phyloP scores from a whole-genome alignment of 257 asterid species.

The Nicotiana tabacum region DNA sequence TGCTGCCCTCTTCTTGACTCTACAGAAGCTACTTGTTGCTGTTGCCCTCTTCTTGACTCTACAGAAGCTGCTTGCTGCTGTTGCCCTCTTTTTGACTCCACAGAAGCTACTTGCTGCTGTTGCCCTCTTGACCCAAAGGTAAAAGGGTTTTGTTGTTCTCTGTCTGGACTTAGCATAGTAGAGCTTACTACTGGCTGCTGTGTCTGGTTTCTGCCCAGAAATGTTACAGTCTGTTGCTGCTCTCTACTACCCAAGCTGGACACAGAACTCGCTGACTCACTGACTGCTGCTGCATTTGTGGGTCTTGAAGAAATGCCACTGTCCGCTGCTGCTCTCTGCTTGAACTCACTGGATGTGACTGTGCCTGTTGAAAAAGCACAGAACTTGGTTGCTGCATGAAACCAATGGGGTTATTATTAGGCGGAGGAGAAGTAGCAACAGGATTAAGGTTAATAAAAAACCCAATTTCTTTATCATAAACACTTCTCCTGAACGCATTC shows the following conservation, averaged over 20 bases:
- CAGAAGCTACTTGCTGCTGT: slow-evolving; percentile 5
- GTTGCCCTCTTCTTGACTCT: slow-evolving; percentile 3
- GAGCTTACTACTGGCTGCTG: slow-evolving; percentile 28
- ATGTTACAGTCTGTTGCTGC: slow-evolving; percentile 29
- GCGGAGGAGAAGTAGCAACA: not conserved
- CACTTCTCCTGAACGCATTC: slow-evolving; percentile 50
- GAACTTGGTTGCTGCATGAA: slow-evolving; percentile 9
- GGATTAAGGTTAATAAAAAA: slow-evolving; percentile 22
- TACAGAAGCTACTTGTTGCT: not conserved
- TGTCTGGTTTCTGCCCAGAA: slow-evolving; percentile 20
- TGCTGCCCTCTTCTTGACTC: not conserved
- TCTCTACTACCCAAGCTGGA: slow-evolving; percentile 10
- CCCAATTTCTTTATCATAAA: slow-evolving; percentile 64
- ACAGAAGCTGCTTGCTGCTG: slow-evolving; percentile 25
- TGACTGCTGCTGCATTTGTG: not conserved
- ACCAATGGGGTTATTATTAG: not conserved
- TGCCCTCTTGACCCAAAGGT: slow-evolving; percentile 29
- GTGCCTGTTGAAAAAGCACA: slow-evolving; percentile 14
- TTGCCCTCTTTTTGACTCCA: slow-evolving; percentile 20
- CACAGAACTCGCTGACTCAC: not conserved
- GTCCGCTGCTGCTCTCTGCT: slow-evolving; percentile 15
- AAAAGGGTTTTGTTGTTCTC: slow-evolving; percentile 36
- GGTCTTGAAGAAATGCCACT: slow-evolving; percentile 7
- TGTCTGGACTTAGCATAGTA: slow-evolving; percentile 27
- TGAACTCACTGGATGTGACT: slow-evolving; percentile 8